Conservation (phyloP, 129 eudicot species). For the carrot (Daucus carota) region DH1_v3.0 NC_030382.2:12363501-12364000, state of each 20-base stretch:
- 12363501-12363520: slow-evolving; percentile 89
- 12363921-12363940: too few relatives aligned
- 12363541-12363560: slow-evolving; percentile 87
- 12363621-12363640: neutral
- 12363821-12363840: neutral
- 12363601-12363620: slow-evolving; percentile 27
- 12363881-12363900: too few relatives aligned
- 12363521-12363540: slow-evolving; percentile 83
- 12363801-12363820: neutral
- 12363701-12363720: neutral
- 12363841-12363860: too few relatives aligned
- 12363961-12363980: too few relatives aligned
- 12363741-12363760: neutral
- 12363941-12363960: too few relatives aligned
- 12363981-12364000: too few relatives aligned
- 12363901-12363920: too few relatives aligned
- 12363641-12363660: neutral
- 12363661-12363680: neutral
- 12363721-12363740: neutral
- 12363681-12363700: neutral
- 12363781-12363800: neutral
- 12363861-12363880: too few relatives aligned
- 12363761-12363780: neutral
- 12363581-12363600: slow-evolving; percentile 78
- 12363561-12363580: slow-evolving; percentile 84